Conservation (phyloP, 352 stramenopile species). For the Pythium biforme region DNA sequence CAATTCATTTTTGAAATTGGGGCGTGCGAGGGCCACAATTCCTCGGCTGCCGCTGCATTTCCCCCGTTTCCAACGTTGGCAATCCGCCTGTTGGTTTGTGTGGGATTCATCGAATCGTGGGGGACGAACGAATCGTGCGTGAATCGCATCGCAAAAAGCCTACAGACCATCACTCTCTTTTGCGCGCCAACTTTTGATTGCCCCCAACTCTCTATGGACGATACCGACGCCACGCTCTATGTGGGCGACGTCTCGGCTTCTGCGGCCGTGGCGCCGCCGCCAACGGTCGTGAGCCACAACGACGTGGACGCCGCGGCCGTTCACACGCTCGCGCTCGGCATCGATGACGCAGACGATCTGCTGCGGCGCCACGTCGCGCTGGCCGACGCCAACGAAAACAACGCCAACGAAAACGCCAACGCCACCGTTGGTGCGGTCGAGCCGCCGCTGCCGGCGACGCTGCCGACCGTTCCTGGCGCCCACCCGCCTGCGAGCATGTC, state of each 20-base stretch:
- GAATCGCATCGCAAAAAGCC: background rate
- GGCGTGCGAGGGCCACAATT: background rate
- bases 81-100: background rate
- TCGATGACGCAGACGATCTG: slow-evolving; percentile 19
- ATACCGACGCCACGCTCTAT: background rate
- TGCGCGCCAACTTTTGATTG: background rate
- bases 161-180: slow-evolving; percentile 19
- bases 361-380: slow-evolving; percentile 15
- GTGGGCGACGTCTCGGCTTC: background rate
- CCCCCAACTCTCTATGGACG: too few species aligned
- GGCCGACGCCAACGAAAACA: background rate
- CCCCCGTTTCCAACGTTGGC: background rate
- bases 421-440: background rate
- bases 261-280: background rate
- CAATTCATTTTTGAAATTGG: slow-evolving; percentile 9
- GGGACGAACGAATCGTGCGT: background rate
- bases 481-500: slow-evolving; percentile 37
- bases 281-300: background rate
- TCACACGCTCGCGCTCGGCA: slow-evolving; percentile 16
- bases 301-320: background rate
- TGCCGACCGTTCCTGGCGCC: slow-evolving; percentile 12
- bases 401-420: background rate
- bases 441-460: slow-evolving; percentile 1
- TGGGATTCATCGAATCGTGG: slow-evolving; percentile 12
- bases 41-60: background rate